Evolutionary conservation across 805 yeast genomes (phyloP).

Genomic region (Isabelozyma heimii): DNA sequence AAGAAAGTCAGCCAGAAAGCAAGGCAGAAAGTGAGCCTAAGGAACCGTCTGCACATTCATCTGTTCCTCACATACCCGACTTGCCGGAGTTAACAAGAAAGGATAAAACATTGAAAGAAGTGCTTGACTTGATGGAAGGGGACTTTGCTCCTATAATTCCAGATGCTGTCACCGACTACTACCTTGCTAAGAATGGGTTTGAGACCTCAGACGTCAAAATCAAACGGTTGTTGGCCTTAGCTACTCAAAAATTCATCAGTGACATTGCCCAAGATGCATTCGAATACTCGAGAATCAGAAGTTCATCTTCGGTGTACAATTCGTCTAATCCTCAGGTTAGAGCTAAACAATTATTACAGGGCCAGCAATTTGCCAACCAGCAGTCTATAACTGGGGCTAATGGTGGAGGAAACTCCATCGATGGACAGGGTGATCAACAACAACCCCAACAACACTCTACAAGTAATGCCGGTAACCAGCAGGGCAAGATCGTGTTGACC

Average conservation of each 20-base stretch:
- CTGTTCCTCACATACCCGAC: slow-evolving; percentile 34
- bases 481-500: slow-evolving; percentile 81
- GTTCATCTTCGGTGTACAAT: slow-evolving; percentile 81
- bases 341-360: slow-evolving; percentile 73
- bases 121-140: slow-evolving; percentile 78
- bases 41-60: not conserved
- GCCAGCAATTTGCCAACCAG: slow-evolving; percentile 52
- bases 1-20: slow-evolving; percentile 1
- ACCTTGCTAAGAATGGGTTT: slow-evolving; percentile 80
- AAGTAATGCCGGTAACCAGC: slow-evolving; percentile 49
- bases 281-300: slow-evolving; percentile 89
- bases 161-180: slow-evolving; percentile 93
- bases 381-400: slow-evolving; percentile 31
- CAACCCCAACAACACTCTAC: slow-evolving; percentile 29
- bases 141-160: slow-evolving; percentile 96
- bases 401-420: slow-evolving; percentile 16
- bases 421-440: slow-evolving; percentile 38
- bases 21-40: not conserved
- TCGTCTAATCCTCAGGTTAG: slow-evolving; percentile 83
- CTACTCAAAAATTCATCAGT: slow-evolving; percentile 92
- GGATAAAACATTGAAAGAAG: slow-evolving; percentile 80
- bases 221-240: slow-evolving; percentile 83
- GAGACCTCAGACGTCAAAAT: slow-evolving; percentile 69
- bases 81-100: slow-evolving; percentile 70
- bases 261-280: slow-evolving; percentile 97